phyloP scores from a whole-genome alignment of 2,329 filamentous ascomycete species.

The Ilyonectria robusta region DNA sequence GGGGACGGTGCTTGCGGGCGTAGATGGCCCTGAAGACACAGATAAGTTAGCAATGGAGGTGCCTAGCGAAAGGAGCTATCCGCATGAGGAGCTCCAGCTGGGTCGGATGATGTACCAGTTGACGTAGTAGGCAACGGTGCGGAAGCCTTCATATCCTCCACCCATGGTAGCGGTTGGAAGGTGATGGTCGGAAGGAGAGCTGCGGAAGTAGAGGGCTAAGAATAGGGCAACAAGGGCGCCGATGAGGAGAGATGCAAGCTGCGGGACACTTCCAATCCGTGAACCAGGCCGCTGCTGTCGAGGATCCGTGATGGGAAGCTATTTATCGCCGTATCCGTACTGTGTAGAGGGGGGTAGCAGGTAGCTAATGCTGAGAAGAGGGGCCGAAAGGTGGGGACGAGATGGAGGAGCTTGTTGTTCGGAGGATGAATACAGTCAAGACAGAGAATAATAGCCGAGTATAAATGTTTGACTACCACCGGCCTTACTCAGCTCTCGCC shows the following conservation, averaged over 20 bases:
- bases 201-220: conserved; percentile 33
- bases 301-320: conserved; percentile 35
- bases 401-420: not conserved
- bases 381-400: conserved; percentile 1
- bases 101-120: conserved; percentile 67
- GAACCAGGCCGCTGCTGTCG: conserved; percentile 26
- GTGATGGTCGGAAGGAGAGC: not conserved
- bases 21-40: conserved; percentile 78
- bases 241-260: conserved; percentile 18
- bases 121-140: conserved; percentile 80
- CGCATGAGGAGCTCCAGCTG: not conserved
- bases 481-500: conserved; percentile 30
- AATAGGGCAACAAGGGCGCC: conserved; percentile 28
- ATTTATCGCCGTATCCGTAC: conserved; percentile 4
- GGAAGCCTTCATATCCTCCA: conserved; percentile 67
- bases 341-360: conserved; percentile 8
- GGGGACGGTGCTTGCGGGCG: conserved; percentile 85
- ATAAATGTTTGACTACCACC: not conserved
- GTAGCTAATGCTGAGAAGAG: conserved; percentile 16
- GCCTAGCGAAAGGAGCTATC: conserved; percentile 13
- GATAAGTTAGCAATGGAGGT: conserved; percentile 35
- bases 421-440: conserved; percentile 8
- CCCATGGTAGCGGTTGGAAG: conserved; percentile 53
- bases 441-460: not conserved
- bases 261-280: conserved; percentile 20